Evolutionary conservation across 345 rosid species (phyloP).

Genomic region (Lepidium didymum): DNA sequence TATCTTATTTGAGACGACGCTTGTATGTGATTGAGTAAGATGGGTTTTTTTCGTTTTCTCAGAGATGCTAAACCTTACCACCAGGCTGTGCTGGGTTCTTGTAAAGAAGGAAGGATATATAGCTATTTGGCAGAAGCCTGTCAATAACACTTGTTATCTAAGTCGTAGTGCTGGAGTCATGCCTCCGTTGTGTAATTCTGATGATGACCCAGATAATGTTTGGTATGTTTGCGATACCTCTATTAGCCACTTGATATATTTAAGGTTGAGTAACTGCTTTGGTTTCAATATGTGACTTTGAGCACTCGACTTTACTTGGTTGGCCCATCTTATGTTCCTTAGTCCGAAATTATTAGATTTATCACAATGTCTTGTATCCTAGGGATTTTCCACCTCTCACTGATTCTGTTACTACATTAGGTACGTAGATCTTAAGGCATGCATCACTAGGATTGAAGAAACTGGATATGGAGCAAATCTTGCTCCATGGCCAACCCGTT

Average conservation of each 20-base stretch:
- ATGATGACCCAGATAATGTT: slow-evolving; percentile 81
- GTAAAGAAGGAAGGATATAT: slow-evolving; percentile 93
- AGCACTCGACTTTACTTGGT: background rate
- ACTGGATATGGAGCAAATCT: slow-evolving; percentile 77
- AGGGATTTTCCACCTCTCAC: background rate
- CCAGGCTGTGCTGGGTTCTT: slow-evolving; percentile 87
- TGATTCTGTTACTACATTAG: slow-evolving; percentile 30
- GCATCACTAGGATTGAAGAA: slow-evolving; percentile 76
- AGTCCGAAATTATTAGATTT: background rate
- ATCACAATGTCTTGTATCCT: background rate
- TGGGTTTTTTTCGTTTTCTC: slow-evolving; percentile 24
- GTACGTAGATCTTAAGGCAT: slow-evolving; percentile 81
- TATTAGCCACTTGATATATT: background rate
- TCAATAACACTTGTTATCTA: slow-evolving; percentile 71
- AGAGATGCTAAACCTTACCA: slow-evolving; percentile 91
- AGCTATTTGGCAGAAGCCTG: slow-evolving; percentile 91
- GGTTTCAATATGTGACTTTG: background rate
- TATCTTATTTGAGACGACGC: background rate
- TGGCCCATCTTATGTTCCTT: background rate
- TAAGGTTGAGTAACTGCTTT: background rate
- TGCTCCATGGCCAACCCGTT: slow-evolving; percentile 76
- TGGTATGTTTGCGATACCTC: slow-evolving; percentile 43
- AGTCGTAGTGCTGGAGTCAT: slow-evolving; percentile 54
- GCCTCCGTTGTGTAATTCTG: slow-evolving; percentile 69
- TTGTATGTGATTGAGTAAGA: slow-evolving; percentile 2